Evolutionary conservation across 805 yeast species (phyloP).

Genomic region (Brettanomyces bruxellensis): DNA sequence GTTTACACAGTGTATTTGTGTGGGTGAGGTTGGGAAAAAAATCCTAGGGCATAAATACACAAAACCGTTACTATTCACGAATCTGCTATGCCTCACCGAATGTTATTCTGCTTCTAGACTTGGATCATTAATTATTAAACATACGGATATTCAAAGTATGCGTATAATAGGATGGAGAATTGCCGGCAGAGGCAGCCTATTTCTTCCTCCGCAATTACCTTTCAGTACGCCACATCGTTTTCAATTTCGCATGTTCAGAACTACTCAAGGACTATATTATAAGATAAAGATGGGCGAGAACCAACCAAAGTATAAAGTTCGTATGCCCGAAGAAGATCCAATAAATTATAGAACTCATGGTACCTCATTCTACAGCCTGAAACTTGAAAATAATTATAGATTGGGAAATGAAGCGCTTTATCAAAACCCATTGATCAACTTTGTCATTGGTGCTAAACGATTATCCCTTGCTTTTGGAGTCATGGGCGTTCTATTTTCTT

Average conservation of each 20-base stretch:
- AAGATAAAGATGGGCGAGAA: slow-evolving; percentile 23
- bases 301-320: slow-evolving; percentile 19
- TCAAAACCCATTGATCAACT: slow-evolving; percentile 51
- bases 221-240: no score
- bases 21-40: no score
- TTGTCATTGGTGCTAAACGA: slow-evolving; percentile 54
- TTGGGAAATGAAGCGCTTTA: slow-evolving; percentile 56
- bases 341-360: slow-evolving; percentile 23
- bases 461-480: slow-evolving; percentile 53
- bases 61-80: no score
- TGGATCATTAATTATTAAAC: no score
- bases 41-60: no score
- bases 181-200: no score
- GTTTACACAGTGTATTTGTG: no score
- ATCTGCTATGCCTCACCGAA: no score
- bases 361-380: slow-evolving; percentile 16
- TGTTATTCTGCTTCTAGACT: no score
- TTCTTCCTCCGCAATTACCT: no score
- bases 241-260: background rate
- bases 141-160: no score
- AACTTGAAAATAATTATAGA: slow-evolving; percentile 43
- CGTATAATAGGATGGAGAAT: no score
- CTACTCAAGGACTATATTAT: background rate
- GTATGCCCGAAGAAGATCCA: slow-evolving; percentile 12
- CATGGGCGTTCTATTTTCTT: slow-evolving; percentile 54